Conservation (phyloP, 371 early-diverging fungal genomes). For the Smittium mucronatum region DNA sequence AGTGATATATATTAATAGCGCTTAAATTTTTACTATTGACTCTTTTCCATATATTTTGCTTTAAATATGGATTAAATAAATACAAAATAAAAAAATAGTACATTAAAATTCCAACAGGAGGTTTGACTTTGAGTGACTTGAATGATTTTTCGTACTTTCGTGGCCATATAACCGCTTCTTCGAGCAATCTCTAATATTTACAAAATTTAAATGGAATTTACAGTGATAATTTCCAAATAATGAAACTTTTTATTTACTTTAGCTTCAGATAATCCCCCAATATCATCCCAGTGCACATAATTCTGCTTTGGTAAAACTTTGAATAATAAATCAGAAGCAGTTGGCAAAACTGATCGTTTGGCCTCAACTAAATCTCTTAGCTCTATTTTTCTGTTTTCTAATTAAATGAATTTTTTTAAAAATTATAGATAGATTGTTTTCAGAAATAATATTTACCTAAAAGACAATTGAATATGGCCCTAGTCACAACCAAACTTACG, state of each 20-base stretch:
- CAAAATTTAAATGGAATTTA: neutral
- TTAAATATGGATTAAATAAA: neutral
- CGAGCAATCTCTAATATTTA: neutral
- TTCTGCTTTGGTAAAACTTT: neutral
- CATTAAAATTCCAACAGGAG: conserved; percentile 2
- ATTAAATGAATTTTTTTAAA: neutral
- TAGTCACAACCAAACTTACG: conserved; percentile 1
- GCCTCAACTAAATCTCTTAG: neutral
- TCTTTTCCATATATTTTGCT: neutral
- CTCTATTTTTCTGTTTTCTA: neutral
- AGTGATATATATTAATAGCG: conserved; percentile 21
- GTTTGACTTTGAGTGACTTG: neutral
- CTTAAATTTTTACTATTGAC: conserved; percentile 31
- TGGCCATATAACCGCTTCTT: conserved; percentile 8
- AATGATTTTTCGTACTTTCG: neutral
- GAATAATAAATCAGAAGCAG: neutral
- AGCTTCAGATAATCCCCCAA: neutral
- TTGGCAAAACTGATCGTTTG: neutral
- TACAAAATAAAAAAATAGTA: neutral
- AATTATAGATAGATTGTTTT: neutral
- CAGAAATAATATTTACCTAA: neutral
- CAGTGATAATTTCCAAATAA: neutral
- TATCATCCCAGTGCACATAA: conserved; percentile 2
- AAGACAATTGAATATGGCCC: neutral
- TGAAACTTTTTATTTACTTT: neutral